These are phyloP conservation scores for Croton setiger DNA, from an alignment of 441 rosid species.

Conservation along the genomic window DNA sequence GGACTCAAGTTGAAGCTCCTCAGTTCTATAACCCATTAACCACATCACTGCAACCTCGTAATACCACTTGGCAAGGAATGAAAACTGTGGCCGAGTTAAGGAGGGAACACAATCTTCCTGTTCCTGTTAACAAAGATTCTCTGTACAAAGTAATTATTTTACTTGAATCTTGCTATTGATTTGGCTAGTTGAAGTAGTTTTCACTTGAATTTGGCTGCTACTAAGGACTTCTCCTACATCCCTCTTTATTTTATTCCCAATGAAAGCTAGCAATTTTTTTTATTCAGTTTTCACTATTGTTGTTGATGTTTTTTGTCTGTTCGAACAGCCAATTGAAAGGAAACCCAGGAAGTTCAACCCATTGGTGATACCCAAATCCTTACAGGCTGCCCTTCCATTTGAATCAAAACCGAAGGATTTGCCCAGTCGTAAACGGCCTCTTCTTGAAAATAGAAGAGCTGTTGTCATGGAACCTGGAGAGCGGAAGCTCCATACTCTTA, in stretches of 20 bases:
- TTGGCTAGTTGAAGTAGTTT: too few relatives aligned
- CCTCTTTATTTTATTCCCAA: not conserved
- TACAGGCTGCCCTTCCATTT: constrained; percentile 75
- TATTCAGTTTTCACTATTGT: not conserved
- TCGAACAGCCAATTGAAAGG: constrained; percentile 70
- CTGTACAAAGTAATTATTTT: constrained; percentile 63
- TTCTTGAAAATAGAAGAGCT: constrained; percentile 63
- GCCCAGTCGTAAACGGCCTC: constrained; percentile 41
- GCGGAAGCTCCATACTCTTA: constrained; percentile 40
- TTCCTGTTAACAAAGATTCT: constrained; percentile 85
- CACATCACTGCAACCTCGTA: constrained; percentile 82
- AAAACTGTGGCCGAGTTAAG: constrained; percentile 82
- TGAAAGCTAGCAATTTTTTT: not conserved
- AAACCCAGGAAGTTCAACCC: constrained; percentile 68
- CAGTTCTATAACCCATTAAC: constrained; percentile 77
- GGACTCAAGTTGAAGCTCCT: constrained; percentile 82
- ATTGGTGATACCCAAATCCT: constrained; percentile 60
- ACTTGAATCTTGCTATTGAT: not conserved
- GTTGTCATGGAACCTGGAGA: constrained; percentile 77
- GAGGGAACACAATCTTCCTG: constrained; percentile 57
- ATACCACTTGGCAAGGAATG: constrained; percentile 84
- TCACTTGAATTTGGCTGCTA: too few relatives aligned
- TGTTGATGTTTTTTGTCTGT: constrained; percentile 16
- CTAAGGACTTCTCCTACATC: not conserved
- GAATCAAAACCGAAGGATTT: constrained; percentile 68